Evolutionary conservation across 129 eudicot species (phyloP), one percentile per base, ranked within the genome.

Genomic region (Tagetes erecta): DNA sequence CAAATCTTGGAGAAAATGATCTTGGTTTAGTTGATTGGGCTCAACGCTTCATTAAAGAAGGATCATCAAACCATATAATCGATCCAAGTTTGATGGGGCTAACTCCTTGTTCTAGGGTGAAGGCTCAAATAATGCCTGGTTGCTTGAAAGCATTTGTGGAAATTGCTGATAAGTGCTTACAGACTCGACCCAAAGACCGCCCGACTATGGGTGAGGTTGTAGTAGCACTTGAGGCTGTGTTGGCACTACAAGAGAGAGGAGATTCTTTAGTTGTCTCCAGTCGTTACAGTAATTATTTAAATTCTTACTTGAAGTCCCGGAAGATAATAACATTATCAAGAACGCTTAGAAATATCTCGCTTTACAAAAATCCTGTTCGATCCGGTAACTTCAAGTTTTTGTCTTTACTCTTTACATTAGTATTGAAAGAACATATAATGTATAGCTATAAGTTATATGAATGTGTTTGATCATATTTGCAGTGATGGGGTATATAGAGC

Each of bases 181-280:
- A 76, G 49, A 53, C 42, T 73, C 83, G 30, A 35, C 85, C 87
- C 6, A 80, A 84, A 14, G 72, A 66, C 55, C 86, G 87, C 30
- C 87, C 89, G 2, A 76, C 89, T 58, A 87, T 87, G 89, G 72
- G 85, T 51, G 85, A 84, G 75, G 92, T 87, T 2, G 89, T 87
- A 69, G 79, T 70, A 3, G 69, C 72, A 60, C 89, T 87, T 47
- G 87, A 87, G 70, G 70, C 71, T 66, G 87, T 79, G 71, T 53
- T 87, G 59, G 73, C 64, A 13, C 53, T 75, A 36, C 85, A 82
- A 64, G 76, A 76, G 37, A 64, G 55, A 6, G 74, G 64, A n/a
- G 41, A 44, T 34, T 73, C 53, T 74, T 8, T 68, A 31, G 55
- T 69, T 5, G 20, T 13, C 34, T 73, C 50, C n/a, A 5, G 40